Base-by-base conservation (phyloP, 371 early-diverging fungal species). In the Lichtheimia corymbifera region DNA sequence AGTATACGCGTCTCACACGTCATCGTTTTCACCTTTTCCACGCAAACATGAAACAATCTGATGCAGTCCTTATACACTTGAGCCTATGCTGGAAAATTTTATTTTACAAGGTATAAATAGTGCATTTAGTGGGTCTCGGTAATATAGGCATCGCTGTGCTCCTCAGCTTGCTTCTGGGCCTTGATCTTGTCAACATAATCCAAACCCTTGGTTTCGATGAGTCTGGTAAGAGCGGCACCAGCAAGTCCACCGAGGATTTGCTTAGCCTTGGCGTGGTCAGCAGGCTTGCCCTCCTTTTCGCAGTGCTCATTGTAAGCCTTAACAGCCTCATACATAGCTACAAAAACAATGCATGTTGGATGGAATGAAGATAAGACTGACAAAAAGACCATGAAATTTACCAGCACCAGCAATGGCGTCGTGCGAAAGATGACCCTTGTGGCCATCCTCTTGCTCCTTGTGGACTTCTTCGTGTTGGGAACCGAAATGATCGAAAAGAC, bases 331-430 rank as follows among this genome's bases (percentile, higher is more conserved):
- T 59, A 80, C 47, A 72, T 70, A 50, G 76, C 71, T 71, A 62
- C 2, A 56, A 44, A 45, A 59, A n/a, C n/a, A n/a, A n/a, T n/a
- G n/a, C n/a, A n/a, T n/a, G n/a, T n/a, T n/a, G n/a, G n/a, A n/a
- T n/a, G n/a, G n/a, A n/a, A n/a, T n/a, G n/a, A n/a, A n/a, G n/a
- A n/a, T n/a, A n/a, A n/a, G n/a, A n/a, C n/a, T n/a, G n/a, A n/a
- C n/a, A n/a, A n/a, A n/a, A n/a, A n/a, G n/a, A n/a, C n/a, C n/a
- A n/a, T n/a, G n/a, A n/a, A n/a, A n/a, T n/a, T 61, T 70, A 64
- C 74, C 80, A 61, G 84, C 84, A 47, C 81, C 83, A 44, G 80
- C 80, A 68, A 84, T 79, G 45, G 73, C 54, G 61, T 83, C 83
- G 70, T 83, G 83, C 27, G 69, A 64, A 53, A 77, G 63, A 51